Evolutionary conservation across 2,329 filamentous ascomycete genomes (phyloP).

Genomic region (Pseudopyricularia cyperi): DNA sequence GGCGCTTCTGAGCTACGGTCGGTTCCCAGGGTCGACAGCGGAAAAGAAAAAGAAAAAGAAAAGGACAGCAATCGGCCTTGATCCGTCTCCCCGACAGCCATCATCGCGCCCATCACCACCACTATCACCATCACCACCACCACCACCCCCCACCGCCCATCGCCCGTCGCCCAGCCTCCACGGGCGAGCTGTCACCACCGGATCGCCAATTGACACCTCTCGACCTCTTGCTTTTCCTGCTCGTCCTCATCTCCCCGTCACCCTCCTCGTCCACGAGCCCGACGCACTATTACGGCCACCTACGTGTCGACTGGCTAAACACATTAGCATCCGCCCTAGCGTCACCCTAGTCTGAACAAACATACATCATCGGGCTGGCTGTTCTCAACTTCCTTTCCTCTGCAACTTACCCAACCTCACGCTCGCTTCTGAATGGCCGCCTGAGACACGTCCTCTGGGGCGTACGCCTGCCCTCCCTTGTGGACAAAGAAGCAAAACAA

Average conservation of each 20-base stretch:
- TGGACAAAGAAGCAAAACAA: background rate
- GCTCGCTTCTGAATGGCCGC: background rate
- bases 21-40: background rate
- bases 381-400: background rate
- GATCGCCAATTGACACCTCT: background rate
- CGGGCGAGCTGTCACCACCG: too few relatives aligned
- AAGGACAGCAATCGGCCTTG: too few relatives aligned
- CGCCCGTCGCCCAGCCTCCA: too few relatives aligned
- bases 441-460: background rate
- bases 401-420: background rate
- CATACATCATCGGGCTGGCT: too few relatives aligned
- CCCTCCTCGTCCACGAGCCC: background rate
- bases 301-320: background rate
- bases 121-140: too few relatives aligned
- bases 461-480: background rate
- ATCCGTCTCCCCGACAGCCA: too few relatives aligned
- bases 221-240: background rate
- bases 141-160: too few relatives aligned
- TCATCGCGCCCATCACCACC: too few relatives aligned
- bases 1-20: background rate
- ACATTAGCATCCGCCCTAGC: background rate
- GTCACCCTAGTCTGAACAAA: background rate
- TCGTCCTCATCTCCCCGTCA: background rate
- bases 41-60: too few relatives aligned
- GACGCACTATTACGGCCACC: background rate